Percentiles rank a stretch among this genome's conserved stretches.
These are phyloP conservation scores for Gossypium laxum DNA, from an alignment of 441 rosid species.

Conservation along the genomic window DNA sequence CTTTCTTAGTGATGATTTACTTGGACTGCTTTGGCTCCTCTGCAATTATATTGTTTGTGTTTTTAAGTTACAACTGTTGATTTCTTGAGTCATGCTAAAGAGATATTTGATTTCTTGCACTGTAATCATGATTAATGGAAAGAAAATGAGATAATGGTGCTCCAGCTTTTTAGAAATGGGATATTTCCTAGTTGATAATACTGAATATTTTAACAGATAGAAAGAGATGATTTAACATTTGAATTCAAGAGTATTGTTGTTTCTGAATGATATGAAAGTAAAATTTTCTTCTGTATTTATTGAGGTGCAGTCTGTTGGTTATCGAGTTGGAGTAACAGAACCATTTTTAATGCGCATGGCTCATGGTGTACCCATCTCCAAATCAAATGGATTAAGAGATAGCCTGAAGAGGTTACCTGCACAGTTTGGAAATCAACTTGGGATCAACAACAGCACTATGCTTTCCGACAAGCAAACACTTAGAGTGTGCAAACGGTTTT, in stretches of 20 bases:
- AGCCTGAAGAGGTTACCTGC: slow-evolving; percentile 31
- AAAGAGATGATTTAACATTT: not conserved
- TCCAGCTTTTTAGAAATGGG: not conserved
- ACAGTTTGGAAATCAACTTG: slow-evolving; percentile 34
- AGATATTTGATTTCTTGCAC: not conserved
- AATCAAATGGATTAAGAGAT: slow-evolving; percentile 35
- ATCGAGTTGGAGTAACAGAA: slow-evolving; percentile 86
- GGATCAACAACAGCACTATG: slow-evolving; percentile 33
- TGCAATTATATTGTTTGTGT: not conserved
- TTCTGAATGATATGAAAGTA: not conserved
- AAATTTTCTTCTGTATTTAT: slow-evolving; percentile 15
- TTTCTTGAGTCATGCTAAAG: not conserved
- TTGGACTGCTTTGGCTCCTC: not conserved
- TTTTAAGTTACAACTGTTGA: not conserved
- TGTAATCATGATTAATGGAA: not conserved
- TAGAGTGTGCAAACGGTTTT: slow-evolving; percentile 88
- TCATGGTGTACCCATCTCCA: slow-evolving; percentile 78
- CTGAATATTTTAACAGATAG: not conserved
- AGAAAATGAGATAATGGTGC: not conserved
- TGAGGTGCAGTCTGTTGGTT: slow-evolving; percentile 81
- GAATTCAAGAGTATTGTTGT: not conserved
- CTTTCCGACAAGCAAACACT: slow-evolving; percentile 66
- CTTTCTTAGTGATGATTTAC: not conserved
- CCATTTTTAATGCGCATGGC: slow-evolving; percentile 99
- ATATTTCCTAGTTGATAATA: not conserved